Percentiles rank a stretch among this genome's conserved stretches.
Conservation (phyloP, 148 eudicot genomes). For the Camellia sinensis region DNA sequence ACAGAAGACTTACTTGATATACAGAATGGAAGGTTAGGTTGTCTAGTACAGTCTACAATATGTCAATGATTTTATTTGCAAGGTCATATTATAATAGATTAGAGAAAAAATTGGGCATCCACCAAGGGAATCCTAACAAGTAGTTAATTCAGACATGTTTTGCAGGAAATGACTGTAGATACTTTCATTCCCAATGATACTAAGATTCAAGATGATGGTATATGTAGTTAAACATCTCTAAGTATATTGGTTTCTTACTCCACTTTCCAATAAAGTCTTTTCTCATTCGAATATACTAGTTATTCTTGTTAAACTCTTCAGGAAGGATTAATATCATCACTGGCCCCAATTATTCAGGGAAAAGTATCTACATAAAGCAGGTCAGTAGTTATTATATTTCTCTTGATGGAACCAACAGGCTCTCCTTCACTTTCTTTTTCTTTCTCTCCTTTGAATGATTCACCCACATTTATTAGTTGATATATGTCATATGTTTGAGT, state of each 20-base stretch:
- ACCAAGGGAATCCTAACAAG: slow-evolving; percentile 4
- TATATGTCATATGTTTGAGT: not conserved
- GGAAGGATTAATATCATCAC: slow-evolving; percentile 88
- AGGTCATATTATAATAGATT: not conserved
- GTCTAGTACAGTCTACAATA: not conserved
- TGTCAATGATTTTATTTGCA: not conserved
- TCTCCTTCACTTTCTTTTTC: slow-evolving; percentile 1
- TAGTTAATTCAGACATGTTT: slow-evolving; percentile 63
- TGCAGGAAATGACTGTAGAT: slow-evolving; percentile 99
- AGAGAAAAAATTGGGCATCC: not conserved
- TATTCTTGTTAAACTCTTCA: slow-evolving; percentile 29
- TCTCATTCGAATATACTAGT: not conserved
- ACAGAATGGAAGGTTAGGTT: slow-evolving; percentile 86
- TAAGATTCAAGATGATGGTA: slow-evolving; percentile 68
- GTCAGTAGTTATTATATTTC: slow-evolving; percentile 29
- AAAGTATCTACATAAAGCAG: slow-evolving; percentile 96
- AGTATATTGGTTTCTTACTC: slow-evolving; percentile 8
- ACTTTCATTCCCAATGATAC: slow-evolving; percentile 97
- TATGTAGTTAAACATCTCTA: slow-evolving; percentile 9
- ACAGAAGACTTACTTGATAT: slow-evolving; percentile 69
- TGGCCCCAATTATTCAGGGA: slow-evolving; percentile 68
- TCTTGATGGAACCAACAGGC: slow-evolving; percentile 2
- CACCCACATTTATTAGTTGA: not conserved
- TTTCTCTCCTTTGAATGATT: not conserved
- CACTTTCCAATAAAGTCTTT: not conserved